Conservation (phyloP, 768 basidiomycete genomes). For the Rhodotorula kratochvilovae region DNA sequence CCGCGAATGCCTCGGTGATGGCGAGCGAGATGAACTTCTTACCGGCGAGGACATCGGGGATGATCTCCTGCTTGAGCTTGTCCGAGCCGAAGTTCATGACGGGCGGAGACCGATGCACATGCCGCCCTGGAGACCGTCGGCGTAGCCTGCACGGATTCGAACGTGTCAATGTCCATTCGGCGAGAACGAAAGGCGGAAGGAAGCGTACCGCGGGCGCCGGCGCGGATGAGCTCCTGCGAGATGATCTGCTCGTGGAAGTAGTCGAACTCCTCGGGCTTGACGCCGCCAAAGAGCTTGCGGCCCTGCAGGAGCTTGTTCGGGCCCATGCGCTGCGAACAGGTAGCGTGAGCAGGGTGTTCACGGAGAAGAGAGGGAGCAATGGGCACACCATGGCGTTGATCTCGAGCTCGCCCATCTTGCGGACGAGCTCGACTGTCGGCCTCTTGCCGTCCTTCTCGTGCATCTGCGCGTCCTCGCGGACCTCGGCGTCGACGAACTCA, state of each 20-base stretch:
- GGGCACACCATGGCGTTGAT: constrained; percentile 62
- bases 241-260: constrained; percentile 70
- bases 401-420: constrained; percentile 62
- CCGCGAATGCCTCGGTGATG: constrained; percentile 38
- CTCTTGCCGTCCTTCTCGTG: constrained; percentile 88
- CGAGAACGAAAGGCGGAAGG: background rate
- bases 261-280: constrained; percentile 77
- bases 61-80: constrained; percentile 37
- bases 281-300: constrained; percentile 57
- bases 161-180: background rate
- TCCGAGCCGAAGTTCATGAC: constrained; percentile 40
- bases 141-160: constrained; percentile 54
- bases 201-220: constrained; percentile 32
- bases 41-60: constrained; percentile 37
- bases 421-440: constrained; percentile 67
- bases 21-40: constrained; percentile 39
- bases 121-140: constrained; percentile 58
- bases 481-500: constrained; percentile 63
- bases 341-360: background rate
- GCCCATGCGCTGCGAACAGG: constrained; percentile 60
- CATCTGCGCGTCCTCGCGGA: constrained; percentile 67
- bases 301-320: constrained; percentile 85
- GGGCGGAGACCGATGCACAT: constrained; percentile 42
- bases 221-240: constrained; percentile 35
- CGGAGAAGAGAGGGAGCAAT: background rate